These are phyloP conservation scores for Kazachstania sp. DNA, from an alignment of 1,139 yeast genomes.

Conservation along the genomic window DNA sequence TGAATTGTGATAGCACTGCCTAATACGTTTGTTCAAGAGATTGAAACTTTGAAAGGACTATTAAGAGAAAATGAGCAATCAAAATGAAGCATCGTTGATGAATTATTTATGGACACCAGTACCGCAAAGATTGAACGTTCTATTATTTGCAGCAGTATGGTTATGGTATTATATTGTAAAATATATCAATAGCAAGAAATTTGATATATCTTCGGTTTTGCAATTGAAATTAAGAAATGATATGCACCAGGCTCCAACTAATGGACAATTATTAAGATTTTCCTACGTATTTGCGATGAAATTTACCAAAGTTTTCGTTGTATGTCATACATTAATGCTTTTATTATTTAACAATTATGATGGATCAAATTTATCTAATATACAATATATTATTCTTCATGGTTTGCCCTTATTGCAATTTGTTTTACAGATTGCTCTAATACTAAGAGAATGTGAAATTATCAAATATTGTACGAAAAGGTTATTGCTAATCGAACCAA, in stretches of 20 bases:
- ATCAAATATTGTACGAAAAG: slow-evolving; percentile 32
- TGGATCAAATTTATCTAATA: background rate
- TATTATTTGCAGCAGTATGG: slow-evolving; percentile 41
- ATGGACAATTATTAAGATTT: slow-evolving; percentile 17
- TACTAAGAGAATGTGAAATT: slow-evolving; percentile 35
- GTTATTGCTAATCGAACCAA: slow-evolving; percentile 47
- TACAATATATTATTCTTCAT: slow-evolving; percentile 10
- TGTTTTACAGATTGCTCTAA: slow-evolving; percentile 21
- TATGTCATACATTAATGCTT: slow-evolving; percentile 19
- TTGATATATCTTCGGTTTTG: slow-evolving; percentile 36
- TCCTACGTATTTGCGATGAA: slow-evolving; percentile 22
- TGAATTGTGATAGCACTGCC: too few species aligned
- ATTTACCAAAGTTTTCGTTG: slow-evolving; percentile 24
- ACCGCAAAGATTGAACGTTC: slow-evolving; percentile 41
- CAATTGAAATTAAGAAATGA: slow-evolving; percentile 30
- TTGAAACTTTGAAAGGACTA: background rate
- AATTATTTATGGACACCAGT: slow-evolving; percentile 32
- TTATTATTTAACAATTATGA: slow-evolving; percentile 7
- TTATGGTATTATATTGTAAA: slow-evolving; percentile 41
- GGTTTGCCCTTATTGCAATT: slow-evolving; percentile 34
- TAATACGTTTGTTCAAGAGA: too few species aligned
- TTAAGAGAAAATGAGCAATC: too few species aligned
- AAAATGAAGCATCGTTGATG: too few species aligned
- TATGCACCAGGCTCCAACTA: slow-evolving; percentile 22
- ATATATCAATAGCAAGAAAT: slow-evolving; percentile 30